phyloP scores from a whole-genome alignment of 805 yeast genomes.

The Wickerhamomyces kurtzmanii region DNA sequence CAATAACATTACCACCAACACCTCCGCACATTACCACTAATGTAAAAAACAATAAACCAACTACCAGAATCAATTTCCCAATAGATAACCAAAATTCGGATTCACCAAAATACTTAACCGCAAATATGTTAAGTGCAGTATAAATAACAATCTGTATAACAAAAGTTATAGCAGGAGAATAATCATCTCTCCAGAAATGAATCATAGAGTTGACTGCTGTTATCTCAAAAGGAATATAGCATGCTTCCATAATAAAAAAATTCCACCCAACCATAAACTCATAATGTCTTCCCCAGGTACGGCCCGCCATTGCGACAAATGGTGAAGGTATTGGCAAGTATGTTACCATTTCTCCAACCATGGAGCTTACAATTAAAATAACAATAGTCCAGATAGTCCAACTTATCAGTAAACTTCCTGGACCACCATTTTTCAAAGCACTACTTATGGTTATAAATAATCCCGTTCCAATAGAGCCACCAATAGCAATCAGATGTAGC shows the following conservation, averaged over 20 bases:
- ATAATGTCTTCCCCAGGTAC: constrained; percentile 56
- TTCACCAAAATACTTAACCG: constrained; percentile 73
- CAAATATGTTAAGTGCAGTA: constrained; percentile 53
- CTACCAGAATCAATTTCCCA: constrained; percentile 60
- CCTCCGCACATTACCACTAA: constrained; percentile 83
- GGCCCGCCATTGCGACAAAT: constrained; percentile 50
- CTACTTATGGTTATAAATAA: constrained; percentile 52
- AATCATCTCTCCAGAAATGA: constrained; percentile 72
- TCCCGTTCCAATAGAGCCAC: constrained; percentile 61
- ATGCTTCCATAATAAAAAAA: constrained; percentile 44
- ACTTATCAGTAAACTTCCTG: constrained; percentile 40
- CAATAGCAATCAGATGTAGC: constrained; percentile 57
- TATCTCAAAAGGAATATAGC: constrained; percentile 54
- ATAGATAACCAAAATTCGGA: constrained; percentile 69
- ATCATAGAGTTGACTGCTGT: constrained; percentile 54
- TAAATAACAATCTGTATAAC: constrained; percentile 58
- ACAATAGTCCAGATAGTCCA: constrained; percentile 56
- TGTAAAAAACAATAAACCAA: constrained; percentile 64
- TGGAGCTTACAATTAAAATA: constrained; percentile 52
- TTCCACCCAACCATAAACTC: constrained; percentile 66
- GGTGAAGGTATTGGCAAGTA: constrained; percentile 55
- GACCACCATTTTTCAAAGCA: constrained; percentile 48
- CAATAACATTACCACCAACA: constrained; percentile 59
- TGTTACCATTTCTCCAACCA: constrained; percentile 57
- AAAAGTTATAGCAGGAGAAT: constrained; percentile 60